These are phyloP conservation scores for Ophioceras dolichostomum DNA, from an alignment of 2,329 filamentous ascomycete genomes.

Conservation along the genomic window DNA sequence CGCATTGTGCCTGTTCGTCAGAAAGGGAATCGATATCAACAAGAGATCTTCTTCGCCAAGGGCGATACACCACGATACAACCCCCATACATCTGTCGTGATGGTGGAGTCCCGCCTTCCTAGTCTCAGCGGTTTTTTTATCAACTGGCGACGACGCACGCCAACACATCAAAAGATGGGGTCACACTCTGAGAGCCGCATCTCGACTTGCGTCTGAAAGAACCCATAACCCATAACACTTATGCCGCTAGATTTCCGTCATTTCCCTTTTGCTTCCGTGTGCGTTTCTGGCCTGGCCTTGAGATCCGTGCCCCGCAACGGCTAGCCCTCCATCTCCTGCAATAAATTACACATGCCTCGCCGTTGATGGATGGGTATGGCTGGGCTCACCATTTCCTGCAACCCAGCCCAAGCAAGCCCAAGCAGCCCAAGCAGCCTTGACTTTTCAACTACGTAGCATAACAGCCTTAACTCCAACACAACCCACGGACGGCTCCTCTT, in stretches of 20 bases:
- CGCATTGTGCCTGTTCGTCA: slow-evolving; percentile 4
- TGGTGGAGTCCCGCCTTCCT: slow-evolving; percentile 37
- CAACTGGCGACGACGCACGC: slow-evolving; percentile 76
- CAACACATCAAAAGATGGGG: slow-evolving; percentile 74
- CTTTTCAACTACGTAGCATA: slow-evolving; percentile 33
- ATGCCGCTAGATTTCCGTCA: slow-evolving; percentile 23
- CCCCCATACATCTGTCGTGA: slow-evolving; percentile 37
- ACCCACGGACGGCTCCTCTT: not conserved
- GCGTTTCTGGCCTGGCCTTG: slow-evolving; percentile 25
- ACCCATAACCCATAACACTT: slow-evolving; percentile 31
- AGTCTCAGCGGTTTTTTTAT: slow-evolving; percentile 51
- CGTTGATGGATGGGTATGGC: slow-evolving; percentile 42
- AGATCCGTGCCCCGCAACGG: slow-evolving; percentile 39
- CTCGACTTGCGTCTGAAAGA: slow-evolving; percentile 46
- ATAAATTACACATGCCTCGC: slow-evolving; percentile 55
- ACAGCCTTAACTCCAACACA: slow-evolving; percentile 15
- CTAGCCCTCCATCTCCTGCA: slow-evolving; percentile 37
- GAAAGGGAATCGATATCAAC: not conserved
- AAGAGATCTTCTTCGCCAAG: slow-evolving; percentile 19
- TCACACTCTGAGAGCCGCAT: slow-evolving; percentile 60
- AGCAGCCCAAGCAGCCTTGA: no score
- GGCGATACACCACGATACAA: slow-evolving; percentile 35
- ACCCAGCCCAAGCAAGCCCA: no score
- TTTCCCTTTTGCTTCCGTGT: slow-evolving; percentile 22
- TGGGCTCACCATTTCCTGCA: slow-evolving; percentile 35